Percentiles rank a stretch among this genome's conserved stretches.
Conservation (phyloP, 116 monocot genomes). For the Phalaenopsis hybrid region DNA sequence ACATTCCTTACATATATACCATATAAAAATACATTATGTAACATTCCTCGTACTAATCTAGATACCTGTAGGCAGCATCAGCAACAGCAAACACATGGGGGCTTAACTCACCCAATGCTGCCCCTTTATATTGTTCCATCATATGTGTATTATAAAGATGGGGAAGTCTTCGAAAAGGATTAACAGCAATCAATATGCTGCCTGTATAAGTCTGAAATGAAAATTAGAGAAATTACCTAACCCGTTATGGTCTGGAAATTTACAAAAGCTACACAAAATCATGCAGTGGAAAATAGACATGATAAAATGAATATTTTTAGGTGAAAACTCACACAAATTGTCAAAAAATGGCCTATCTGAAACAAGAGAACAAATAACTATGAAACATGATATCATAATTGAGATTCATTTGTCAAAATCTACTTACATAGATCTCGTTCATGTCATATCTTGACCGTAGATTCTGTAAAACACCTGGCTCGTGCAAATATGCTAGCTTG, state of each 20-base stretch:
- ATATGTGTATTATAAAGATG: constrained; percentile 83
- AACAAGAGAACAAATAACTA: not conserved
- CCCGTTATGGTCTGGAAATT: not conserved
- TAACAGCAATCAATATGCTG: constrained; percentile 92
- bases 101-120: constrained; percentile 77
- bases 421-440: constrained; percentile 90
- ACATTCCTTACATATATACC: not conserved
- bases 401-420: not conserved
- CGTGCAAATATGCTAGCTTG: constrained; percentile 87
- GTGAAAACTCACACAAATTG: not conserved
- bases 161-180: constrained; percentile 85
- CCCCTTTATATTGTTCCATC: constrained; percentile 96
- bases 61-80: constrained; percentile 82
- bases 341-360: not conserved
- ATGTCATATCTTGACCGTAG: constrained; percentile 78
- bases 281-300: not conserved
- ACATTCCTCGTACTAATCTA: not conserved
- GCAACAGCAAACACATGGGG: constrained; percentile 96
- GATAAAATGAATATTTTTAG: not conserved
- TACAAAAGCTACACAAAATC: not conserved
- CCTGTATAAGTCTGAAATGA: constrained; percentile 81
- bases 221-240: constrained; percentile 8
- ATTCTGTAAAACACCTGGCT: constrained; percentile 91
- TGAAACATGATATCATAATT: not conserved
- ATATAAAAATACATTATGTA: not conserved